Base-by-base conservation (phyloP, 169 alveolate genomes). In the Plasmodium gallinaceum region DNA sequence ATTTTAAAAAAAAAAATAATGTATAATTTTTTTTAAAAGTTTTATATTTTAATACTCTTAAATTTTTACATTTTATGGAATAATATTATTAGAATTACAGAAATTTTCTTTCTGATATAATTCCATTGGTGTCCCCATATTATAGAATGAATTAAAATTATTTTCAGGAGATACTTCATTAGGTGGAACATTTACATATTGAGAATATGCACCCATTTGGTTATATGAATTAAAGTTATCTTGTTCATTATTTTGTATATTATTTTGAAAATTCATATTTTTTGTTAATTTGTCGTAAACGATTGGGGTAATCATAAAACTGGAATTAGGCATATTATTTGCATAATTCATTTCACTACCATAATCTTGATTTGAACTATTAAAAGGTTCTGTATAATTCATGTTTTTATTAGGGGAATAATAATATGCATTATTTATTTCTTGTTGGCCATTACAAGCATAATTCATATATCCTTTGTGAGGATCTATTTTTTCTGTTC, bases 311-410 rank as follows among this genome's bases (percentile, higher is more conserved):
- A 64, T 62, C 26, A 14, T 32, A 12, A 46, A 51, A 46, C 48
- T 16, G 52, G 72, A 5, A 32, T 60, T 60, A 37, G 37, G 74
- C 73, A 68, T 54, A 64, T 46, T 68, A 45, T 61, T 68, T 83
- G 43, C 72, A 60, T 83, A 83, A 83, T 54, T 83, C 52, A 83
- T 83, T 52, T 83, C 68, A 43, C 66, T 83, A 37, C 46, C 62
- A 54, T 54, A 68, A 83, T 48, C 68, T 43, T 51, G 76, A 65
- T 52, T 37, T 43, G 83, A 48, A 46, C 54, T 65, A 45, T 80
- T 80, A 66, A 80, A 66, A 14, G 32, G 46, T 8, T 66, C 83
- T 10, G 90, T 62, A 66, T 68, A 83, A 51, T 45, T 68, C 91
- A 83, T 83, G 66, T 83, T 48, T 57, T 66, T 66, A 71, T 83